phyloP scores from a whole-genome alignment of 164 flowering plant genomes.

The Tetrastigma voinierianum region DNA sequence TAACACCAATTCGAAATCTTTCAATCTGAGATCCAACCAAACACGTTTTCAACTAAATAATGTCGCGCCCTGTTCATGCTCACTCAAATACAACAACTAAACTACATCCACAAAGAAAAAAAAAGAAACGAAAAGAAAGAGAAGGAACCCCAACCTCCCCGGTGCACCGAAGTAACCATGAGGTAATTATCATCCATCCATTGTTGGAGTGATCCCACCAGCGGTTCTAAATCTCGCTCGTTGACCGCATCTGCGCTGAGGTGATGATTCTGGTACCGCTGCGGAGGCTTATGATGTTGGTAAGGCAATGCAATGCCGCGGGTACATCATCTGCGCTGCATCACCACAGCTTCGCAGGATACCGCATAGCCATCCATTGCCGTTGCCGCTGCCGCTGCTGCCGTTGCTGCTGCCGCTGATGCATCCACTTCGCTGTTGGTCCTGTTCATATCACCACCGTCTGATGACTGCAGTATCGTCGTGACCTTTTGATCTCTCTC shows the following conservation, averaged over 20 bases:
- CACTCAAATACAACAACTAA: too few relatives aligned
- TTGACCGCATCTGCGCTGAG: conserved; percentile 19
- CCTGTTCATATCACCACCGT: conserved; percentile 36
- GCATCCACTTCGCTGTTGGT: conserved; percentile 18
- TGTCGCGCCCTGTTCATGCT: too few relatives aligned
- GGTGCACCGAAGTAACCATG: conserved; percentile 43
- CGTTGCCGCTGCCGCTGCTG: conserved; percentile 37
- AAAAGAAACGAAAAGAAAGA: too few relatives aligned
- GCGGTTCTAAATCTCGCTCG: conserved; percentile 43
- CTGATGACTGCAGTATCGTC: conserved; percentile 32
- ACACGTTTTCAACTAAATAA: too few relatives aligned
- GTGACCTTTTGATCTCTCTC: neutral
- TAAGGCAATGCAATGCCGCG: conserved; percentile 46
- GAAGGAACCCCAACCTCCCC: conserved; percentile 40
- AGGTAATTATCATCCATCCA: conserved; percentile 73
- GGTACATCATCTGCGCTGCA: conserved; percentile 69
- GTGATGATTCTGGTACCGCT: conserved; percentile 13
- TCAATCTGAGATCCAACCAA: too few relatives aligned
- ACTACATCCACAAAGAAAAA: too few relatives aligned
- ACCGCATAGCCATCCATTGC: conserved; percentile 48
- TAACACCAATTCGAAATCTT: too few relatives aligned
- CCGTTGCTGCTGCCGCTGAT: conserved; percentile 31
- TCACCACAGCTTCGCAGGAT: conserved; percentile 55
- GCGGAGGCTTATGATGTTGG: conserved; percentile 12
- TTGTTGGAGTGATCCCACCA: conserved; percentile 67